A percentile compares a stretch with the other conserved stretches of the same genome.
Conservation (phyloP, 1,284 basidiomycete species). For the Cutaneotrichosporon sp. region DNA sequence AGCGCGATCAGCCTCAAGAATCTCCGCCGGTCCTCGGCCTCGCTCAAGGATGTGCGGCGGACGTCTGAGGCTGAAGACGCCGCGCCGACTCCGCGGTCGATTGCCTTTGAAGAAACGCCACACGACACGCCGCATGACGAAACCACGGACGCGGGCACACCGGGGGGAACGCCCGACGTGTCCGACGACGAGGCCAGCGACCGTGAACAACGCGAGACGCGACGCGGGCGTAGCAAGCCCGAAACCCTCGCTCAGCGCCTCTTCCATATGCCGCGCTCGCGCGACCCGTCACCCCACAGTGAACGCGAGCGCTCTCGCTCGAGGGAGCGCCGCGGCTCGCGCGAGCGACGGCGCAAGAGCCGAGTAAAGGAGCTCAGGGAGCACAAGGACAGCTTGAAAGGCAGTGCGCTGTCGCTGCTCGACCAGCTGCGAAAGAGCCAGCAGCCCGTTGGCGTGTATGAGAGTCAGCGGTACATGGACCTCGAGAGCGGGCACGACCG, state of each 20-base stretch:
- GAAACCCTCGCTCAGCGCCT: conserved; percentile 6
- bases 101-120: not conserved
- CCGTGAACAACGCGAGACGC: not conserved
- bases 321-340: not conserved
- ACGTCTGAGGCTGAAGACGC: not conserved
- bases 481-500: conserved; percentile 60
- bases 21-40: not conserved
- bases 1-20: not conserved
- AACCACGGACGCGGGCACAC: not conserved
- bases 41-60: conserved; percentile 1
- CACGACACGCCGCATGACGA: not conserved
- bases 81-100: not conserved
- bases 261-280: conserved; percentile 3
- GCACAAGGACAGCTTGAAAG: conserved; percentile 14
- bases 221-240: not conserved
- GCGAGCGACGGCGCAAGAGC: not conserved
- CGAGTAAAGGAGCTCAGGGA: not conserved
- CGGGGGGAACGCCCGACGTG: not conserved
- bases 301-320: not conserved
- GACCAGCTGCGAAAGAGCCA: conserved; percentile 53
- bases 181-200: conserved; percentile 11
- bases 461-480: conserved; percentile 74
- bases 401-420: conserved; percentile 42
- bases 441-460: conserved; percentile 75
- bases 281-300: not conserved